Conservation (phyloP, 2,329 filamentous ascomycete species). For the Fusarium pininemorale region DNA sequence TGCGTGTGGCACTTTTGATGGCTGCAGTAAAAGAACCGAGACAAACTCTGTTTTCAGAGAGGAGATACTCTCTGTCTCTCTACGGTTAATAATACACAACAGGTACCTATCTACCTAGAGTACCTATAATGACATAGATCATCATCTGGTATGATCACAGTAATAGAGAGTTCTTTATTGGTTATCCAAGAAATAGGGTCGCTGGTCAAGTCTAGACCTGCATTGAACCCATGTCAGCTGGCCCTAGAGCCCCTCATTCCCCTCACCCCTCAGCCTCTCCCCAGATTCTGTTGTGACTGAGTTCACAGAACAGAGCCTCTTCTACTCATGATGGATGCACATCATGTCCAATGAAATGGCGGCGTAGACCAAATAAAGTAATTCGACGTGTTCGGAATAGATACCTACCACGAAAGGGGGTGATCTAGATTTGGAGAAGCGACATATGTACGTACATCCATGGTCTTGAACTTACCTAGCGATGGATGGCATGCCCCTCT, state of each 20-base stretch:
- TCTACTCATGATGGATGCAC: constrained; percentile 30
- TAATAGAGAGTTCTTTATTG: constrained; percentile 36
- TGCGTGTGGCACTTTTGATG: background rate
- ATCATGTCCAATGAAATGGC: constrained; percentile 5
- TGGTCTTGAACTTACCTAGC: background rate
- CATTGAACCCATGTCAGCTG: constrained; percentile 31
- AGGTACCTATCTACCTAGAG: background rate
- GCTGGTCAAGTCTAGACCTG: constrained; percentile 5
- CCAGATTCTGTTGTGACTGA: constrained; percentile 27
- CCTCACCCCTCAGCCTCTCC: constrained; percentile 21
- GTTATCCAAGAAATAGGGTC: constrained; percentile 6
- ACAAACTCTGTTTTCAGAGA: background rate
- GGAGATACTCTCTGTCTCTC: background rate
- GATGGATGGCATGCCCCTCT: background rate
- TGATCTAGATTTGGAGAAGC: constrained; percentile 3
- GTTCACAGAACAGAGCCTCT: constrained; percentile 29
- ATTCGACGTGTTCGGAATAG: background rate
- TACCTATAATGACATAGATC: background rate
- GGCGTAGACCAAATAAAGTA: constrained; percentile 28
- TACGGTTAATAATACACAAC: background rate
- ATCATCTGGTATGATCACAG: background rate
- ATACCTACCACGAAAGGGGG: background rate
- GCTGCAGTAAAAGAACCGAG: background rate
- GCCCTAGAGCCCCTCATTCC: constrained; percentile 3
- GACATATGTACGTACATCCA: background rate